A percentile compares a stretch with the other conserved stretches of the same genome.
Evolutionary conservation across 2,329 filamentous ascomycete genomes (phyloP).

Genomic region (Venturiaceae sp.): DNA sequence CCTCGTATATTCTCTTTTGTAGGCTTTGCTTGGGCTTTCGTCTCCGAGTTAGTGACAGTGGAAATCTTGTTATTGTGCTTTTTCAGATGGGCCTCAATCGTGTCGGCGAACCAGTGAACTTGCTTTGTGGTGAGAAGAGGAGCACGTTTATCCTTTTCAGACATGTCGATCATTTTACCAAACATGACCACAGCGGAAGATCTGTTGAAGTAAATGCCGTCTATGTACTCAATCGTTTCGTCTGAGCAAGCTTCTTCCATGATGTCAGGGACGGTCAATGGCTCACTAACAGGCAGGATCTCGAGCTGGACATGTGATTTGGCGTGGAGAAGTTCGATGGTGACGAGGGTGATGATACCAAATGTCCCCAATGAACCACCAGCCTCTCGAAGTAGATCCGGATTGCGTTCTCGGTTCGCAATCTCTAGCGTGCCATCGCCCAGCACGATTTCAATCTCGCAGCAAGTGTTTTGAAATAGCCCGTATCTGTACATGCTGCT

Average conservation of each 20-base stretch:
- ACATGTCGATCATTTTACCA: neutral
- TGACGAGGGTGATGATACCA: constrained; percentile 25
- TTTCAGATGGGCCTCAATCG: constrained; percentile 21
- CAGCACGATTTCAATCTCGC: constrained; percentile 56
- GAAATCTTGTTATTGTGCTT: neutral
- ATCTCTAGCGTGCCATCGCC: constrained; percentile 40
- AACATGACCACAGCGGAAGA: constrained; percentile 27
- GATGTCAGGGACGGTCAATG: neutral
- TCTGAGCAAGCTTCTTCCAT: constrained; percentile 18
- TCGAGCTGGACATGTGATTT: constrained; percentile 31
- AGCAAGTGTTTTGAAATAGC: constrained; percentile 53
- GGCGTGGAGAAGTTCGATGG: neutral
- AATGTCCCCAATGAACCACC: constrained; percentile 57
- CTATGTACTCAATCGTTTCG: neutral
- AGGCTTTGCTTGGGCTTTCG: neutral
- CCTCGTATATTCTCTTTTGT: neutral
- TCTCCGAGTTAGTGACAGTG: neutral
- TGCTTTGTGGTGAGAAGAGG: neutral
- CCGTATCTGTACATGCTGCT: constrained; percentile 60
- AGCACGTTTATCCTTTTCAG: neutral
- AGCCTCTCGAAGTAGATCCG: constrained; percentile 55
- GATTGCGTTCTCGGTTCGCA: constrained; percentile 41
- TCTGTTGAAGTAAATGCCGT: constrained; percentile 34
- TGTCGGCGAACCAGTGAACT: constrained; percentile 42
- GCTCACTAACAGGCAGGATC: constrained; percentile 17